These are phyloP conservation scores for Withania somnifera DNA, from an alignment of 305 asterid genomes.

Conservation along the genomic window DNA sequence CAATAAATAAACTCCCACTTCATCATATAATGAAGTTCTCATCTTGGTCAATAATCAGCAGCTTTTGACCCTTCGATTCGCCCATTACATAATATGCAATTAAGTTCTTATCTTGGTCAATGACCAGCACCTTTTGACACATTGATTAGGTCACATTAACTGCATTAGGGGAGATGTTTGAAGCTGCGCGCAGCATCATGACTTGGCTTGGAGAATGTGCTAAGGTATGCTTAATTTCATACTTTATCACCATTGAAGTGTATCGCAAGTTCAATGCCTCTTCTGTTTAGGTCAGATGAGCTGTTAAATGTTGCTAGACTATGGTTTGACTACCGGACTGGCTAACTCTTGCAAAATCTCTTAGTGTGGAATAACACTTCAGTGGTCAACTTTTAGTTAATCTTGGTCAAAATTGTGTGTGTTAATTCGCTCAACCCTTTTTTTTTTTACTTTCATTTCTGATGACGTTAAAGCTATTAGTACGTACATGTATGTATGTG, in stretches of 20 bases:
- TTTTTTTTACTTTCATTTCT: background rate
- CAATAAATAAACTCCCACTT: background rate
- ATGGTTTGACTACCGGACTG: background rate
- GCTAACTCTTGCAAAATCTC: background rate
- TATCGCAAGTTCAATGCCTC: background rate
- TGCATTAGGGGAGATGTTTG: constrained; percentile 77
- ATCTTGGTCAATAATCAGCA: background rate
- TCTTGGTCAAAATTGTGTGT: background rate
- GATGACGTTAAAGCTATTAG: background rate
- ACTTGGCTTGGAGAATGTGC: constrained; percentile 88
- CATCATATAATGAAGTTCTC: background rate
- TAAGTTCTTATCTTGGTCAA: background rate
- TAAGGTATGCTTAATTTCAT: constrained; percentile 34
- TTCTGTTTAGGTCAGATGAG: background rate
- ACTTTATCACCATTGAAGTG: background rate
- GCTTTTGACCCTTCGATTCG: background rate
- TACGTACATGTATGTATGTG: background rate
- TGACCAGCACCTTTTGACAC: constrained; percentile 6
- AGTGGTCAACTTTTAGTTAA: background rate
- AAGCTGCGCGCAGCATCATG: constrained; percentile 78
- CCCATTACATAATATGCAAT: background rate
- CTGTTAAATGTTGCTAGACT: background rate
- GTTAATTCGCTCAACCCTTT: background rate
- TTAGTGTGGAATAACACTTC: background rate
- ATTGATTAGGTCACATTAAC: constrained; percentile 54